Conservation (phyloP, 2,329 filamentous ascomycete species). For the Sporothrix curviconia region DNA sequence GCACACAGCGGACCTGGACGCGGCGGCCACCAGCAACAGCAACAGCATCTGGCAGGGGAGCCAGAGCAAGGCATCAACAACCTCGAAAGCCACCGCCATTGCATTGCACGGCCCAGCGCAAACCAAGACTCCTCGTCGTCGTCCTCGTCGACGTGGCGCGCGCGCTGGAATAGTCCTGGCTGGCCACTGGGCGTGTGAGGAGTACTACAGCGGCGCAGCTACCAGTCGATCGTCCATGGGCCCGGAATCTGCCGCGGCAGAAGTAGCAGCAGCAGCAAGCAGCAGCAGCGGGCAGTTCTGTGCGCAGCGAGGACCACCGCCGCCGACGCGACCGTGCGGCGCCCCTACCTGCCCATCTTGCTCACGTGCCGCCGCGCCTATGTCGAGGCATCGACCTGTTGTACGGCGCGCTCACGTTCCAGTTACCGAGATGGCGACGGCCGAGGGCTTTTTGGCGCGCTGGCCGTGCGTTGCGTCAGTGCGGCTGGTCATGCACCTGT, state of each 20-base stretch:
- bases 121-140: not conserved
- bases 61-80: not conserved
- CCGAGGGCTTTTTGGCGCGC: constrained; percentile 21
- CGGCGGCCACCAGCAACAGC: not conserved
- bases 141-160: not conserved
- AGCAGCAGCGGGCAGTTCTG: not conserved
- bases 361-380: constrained; percentile 19
- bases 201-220: not conserved
- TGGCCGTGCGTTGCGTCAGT: constrained; percentile 21
- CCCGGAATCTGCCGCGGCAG: not conserved
- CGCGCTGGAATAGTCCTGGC: constrained; percentile 7
- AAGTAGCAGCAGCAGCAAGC: not conserved
- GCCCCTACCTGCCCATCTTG: constrained; percentile 20
- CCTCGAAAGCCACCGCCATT: not conserved
- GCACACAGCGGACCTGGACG: not conserved
- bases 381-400: constrained; percentile 23
- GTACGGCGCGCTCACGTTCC: constrained; percentile 24
- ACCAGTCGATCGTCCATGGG: not conserved
- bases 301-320: not conserved
- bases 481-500: constrained; percentile 24
- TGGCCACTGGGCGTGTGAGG: constrained; percentile 12
- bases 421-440: constrained; percentile 25
- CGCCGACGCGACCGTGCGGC: constrained; percentile 3
- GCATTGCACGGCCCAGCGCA: not conserved
- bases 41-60: not conserved